Evolutionary conservation across 2,329 filamentous ascomycete genomes (phyloP), one percentile per base, ranked within the genome.

Genomic region (Celoporthe dispersa): DNA sequence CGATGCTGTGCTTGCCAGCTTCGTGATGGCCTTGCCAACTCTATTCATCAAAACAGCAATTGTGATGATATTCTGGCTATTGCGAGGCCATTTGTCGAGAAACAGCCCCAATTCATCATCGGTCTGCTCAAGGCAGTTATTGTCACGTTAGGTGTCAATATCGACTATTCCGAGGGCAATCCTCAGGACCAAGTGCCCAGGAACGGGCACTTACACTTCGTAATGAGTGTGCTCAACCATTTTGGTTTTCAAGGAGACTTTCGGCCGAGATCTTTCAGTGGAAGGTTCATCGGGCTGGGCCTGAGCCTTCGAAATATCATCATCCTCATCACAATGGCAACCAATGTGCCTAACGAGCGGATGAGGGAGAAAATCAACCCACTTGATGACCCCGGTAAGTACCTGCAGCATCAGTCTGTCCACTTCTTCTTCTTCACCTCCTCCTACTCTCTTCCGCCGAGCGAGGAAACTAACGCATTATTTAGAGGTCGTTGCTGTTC

Each of bases 81-180:
- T 33, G 87, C 89, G n/a, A 86, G 87, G 70, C 87, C 85, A 41
- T 82, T 82, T 73, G 74, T 77, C 6, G 75, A 79, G 28, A 80
- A 79, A 71, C 77, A 79, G 16, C 77, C 81, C 80, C 87, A 86
- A 65, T 89, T 92, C 73, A 82, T 88, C 67, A 84, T 85, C 57
- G 84, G 90, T 70, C 90, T 90, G 84, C 82, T 92, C 66, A 85
- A 84, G 55, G 90, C 92, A 73, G 83, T 94, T 16, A 89, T 93
- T 66, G 85, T 88, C 55, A 88, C 92, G 69, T 82, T 94, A 66
- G 91, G 90, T 72, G 85, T 93, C 39, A 89, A 90, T 64, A 88
- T 94, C 63, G 95, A 98, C 80, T 97, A 94, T 77, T 92, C 93
- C 0, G 87, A 92, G 64, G 93, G 97, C 71, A 83, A 88, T 1